Evolutionary conservation across 1,284 basidiomycete species (phyloP).

Genomic region (Vanrija sp.): DNA sequence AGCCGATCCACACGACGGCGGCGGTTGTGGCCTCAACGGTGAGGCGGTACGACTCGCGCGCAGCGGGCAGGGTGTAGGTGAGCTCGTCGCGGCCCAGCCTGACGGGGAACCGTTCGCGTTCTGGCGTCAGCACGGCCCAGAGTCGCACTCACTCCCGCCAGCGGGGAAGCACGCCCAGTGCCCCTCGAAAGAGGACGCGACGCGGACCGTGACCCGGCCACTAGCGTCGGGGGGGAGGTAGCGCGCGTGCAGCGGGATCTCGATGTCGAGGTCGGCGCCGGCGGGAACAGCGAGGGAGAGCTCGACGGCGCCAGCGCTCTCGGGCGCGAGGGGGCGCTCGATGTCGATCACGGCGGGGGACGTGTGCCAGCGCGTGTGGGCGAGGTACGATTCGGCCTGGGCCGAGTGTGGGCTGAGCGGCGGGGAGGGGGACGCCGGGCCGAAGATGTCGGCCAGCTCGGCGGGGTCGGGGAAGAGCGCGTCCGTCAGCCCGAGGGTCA

Average conservation of each 20-base stretch:
- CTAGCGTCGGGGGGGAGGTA: constrained; percentile 24
- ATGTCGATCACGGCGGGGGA: constrained; percentile 25
- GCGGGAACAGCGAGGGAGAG: background rate
- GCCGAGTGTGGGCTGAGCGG: background rate
- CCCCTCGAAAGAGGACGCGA: no score
- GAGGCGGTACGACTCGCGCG: background rate
- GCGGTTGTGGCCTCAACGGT: constrained; percentile 7
- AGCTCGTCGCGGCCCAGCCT: no score
- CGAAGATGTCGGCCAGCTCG: constrained; percentile 23
- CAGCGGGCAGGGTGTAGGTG: constrained; percentile 4
- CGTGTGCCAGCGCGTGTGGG: background rate
- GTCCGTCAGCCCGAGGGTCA: constrained; percentile 32
- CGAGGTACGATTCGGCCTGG: background rate
- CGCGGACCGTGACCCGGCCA: no score
- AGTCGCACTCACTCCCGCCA: no score
- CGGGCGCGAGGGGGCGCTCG: constrained; percentile 23
- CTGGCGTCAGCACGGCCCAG: no score
- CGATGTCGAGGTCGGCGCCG: background rate
- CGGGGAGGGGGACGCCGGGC: background rate
- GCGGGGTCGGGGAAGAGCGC: constrained; percentile 33
- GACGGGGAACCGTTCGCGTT: no score
- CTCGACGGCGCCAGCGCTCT: background rate
- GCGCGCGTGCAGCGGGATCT: constrained; percentile 39
- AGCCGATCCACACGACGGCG: constrained; percentile 3
- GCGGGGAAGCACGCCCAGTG: no score